Percentiles rank a stretch among this genome's conserved stretches.
Evolutionary conservation across 805 yeast species (phyloP).

Genomic region (Ogataea thermomethanolica): DNA sequence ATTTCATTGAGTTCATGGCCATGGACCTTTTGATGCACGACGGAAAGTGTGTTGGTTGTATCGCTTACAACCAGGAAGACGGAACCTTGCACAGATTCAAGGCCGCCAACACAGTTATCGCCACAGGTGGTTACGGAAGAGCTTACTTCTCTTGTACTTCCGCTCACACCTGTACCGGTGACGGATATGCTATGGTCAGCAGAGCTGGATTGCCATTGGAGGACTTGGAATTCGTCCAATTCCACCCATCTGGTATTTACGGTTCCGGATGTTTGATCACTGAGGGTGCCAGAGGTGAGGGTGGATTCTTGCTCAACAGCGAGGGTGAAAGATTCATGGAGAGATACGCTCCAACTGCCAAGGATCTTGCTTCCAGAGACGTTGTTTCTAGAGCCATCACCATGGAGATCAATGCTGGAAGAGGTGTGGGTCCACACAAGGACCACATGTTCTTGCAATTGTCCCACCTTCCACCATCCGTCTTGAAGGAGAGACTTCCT

Average conservation of each 20-base stretch:
- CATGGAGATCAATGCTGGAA: constrained; percentile 96
- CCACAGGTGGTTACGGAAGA: constrained; percentile 99
- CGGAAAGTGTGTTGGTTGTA: constrained; percentile 94
- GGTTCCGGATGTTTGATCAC: constrained; percentile 99
- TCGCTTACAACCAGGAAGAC: constrained; percentile 98
- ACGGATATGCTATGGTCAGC: constrained; percentile 96
- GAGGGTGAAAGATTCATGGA: constrained; percentile 99
- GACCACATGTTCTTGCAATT: constrained; percentile 95
- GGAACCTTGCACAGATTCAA: constrained; percentile 98
- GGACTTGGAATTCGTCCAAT: constrained; percentile 96
- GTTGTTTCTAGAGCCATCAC: constrained; percentile 98
- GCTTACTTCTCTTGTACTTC: constrained; percentile 98
- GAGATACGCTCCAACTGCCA: constrained; percentile 98
- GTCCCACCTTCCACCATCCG: constrained; percentile 89
- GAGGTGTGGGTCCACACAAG: constrained; percentile 96
- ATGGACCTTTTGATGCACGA: constrained; percentile 90
- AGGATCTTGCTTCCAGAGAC: constrained; percentile 97
- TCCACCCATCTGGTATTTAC: constrained; percentile 99
- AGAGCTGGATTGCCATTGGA: constrained; percentile 98
- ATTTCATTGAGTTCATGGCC: constrained; percentile 96
- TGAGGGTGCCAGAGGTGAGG: constrained; percentile 99
- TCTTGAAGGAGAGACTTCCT: constrained; percentile 92
- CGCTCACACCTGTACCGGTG: constrained; percentile 99
- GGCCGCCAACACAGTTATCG: constrained; percentile 93
- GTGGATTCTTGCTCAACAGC: constrained; percentile 92